Conservation (phyloP, 352 stramenopile genomes). For the Lagenidium giganteum region DNA sequence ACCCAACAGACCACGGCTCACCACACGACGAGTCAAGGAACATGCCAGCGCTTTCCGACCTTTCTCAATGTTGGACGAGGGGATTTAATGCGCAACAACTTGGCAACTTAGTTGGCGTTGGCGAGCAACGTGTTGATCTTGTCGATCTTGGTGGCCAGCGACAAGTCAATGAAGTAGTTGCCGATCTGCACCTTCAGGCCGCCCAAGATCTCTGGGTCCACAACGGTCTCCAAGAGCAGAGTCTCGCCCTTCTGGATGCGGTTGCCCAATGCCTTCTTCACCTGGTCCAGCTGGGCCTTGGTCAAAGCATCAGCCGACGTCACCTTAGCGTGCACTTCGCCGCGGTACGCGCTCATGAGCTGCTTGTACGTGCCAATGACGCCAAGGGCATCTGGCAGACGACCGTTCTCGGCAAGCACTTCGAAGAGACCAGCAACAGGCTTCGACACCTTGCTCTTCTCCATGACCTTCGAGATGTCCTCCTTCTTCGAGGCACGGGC, state of each 20-base stretch:
- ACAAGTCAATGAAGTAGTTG: conserved; percentile 98
- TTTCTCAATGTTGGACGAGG: too few relatives aligned
- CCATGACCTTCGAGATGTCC: conserved; percentile 87
- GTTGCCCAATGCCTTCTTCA: conserved; percentile 90
- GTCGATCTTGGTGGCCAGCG: conserved; percentile 93
- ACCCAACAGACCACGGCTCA: too few relatives aligned
- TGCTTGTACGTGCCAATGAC: conserved; percentile 90
- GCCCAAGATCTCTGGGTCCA: conserved; percentile 94
- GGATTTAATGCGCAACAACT: too few relatives aligned
- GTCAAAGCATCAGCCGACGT: conserved; percentile 93
- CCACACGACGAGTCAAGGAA: too few relatives aligned
- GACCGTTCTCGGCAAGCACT: conserved; percentile 95
- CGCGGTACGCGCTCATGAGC: conserved; percentile 94
- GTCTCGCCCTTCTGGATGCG: conserved; percentile 88
- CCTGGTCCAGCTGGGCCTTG: conserved; percentile 89
- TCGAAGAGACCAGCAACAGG: conserved; percentile 95
- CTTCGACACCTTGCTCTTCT: conserved; percentile 89
- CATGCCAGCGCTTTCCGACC: too few relatives aligned
- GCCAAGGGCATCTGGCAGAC: conserved; percentile 84
- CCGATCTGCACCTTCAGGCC: conserved; percentile 97
- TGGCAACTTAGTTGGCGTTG: conserved; percentile 65
- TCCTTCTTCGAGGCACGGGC: conserved; percentile 92
- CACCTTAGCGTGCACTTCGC: conserved; percentile 95
- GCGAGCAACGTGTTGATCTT: conserved; percentile 88
- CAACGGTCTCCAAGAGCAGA: conserved; percentile 88